Base-by-base conservation (phyloP, 2,329 filamentous ascomycete species). In the Elsinoe batatas region DNA sequence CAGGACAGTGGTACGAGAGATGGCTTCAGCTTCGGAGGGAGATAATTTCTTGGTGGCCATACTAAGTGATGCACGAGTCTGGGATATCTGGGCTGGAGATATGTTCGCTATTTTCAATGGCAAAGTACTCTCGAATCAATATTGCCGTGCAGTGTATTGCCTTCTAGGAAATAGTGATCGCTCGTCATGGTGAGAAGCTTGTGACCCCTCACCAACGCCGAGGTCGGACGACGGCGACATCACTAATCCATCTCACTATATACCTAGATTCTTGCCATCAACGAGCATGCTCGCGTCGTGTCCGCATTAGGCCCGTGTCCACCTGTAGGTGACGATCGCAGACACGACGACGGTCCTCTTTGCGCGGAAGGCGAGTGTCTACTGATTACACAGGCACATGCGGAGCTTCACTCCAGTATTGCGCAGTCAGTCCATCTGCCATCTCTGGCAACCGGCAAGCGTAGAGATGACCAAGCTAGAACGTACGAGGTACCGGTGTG, bases 11-110 rank as follows among this genome's bases (percentile, higher is more conserved):
- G 53, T 46, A 17, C 46, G 38, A n/a, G 53, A 26, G 26, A 55
- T 42, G 17, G 38, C 42, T 35, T 55, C 20, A 11, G 53, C 53
- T 4, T 44, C 20, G 38, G 53, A n/a, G 37, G 53, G 53, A 18
- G 53, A 33, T 22, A 55, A 42, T 17, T 55, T 55, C 3, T 46
- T 12, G 3, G 47, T 17, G n/a, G 47, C 47, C 47, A 51, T 51
- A 20, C 18, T 44, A 22, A 20, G 30, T 18, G 40, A 12, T 12
- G 22, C 3, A 22, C 3, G 22, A 22, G 22, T 22, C 22, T 22
- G 22, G 5, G 22, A 22, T 22, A 22, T 22, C 15, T 42, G 17
- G 8, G 8, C 3, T 5, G 26, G 5, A 8, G 7, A 5, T 30
- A 8, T 30, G 7, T 30, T 30, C 26, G 26, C 26, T 5, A 15